Base-by-base conservation (phyloP, 176 grass and related monocot species). In the Neostapfia colusana region DNA sequence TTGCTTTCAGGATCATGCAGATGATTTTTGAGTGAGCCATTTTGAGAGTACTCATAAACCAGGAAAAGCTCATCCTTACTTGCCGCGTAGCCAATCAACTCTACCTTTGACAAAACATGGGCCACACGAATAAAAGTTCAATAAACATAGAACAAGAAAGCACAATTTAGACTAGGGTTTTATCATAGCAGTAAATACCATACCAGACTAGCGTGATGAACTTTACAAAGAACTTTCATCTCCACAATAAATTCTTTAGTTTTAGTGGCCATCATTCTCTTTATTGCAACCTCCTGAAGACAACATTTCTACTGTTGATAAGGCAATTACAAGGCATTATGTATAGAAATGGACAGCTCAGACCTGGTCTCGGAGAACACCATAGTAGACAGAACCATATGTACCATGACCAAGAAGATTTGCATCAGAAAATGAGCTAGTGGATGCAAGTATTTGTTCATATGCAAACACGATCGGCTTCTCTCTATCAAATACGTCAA, bases 121-220 rank as follows among this genome's bases (percentile, higher is more conserved):
- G 65, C 74, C 67, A 79, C 53, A 75, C 42, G 82, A 55, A 83
- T 65, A n/a, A 65, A 79, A 85, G 58, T 80, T 80, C 40, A 79
- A 62, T 70, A 84, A 59, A 84, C 38, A 77, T 36, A 43, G 14
- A 42, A 35, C 16, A 58, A 2, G 23, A 44, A 63, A 24, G n/a
- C 24, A 73, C 36, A 31, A 43, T 69, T 45, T 82, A 73, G 11
- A 72, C 10, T 49, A 77, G 53, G 57, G 68, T 54, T 37, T 68
- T 73, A 73, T 36, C 15, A 63, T 69, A 76, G 38, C 34, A 65
- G 37, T 84, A 50, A 82, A 35, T 43, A 72, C 10, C 84, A 36
- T 95, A 99, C 95, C 95, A 99, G 89, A 79, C 91, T 99, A 69
- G 95, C 82, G 88, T 99, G 95, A 80, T 99, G 91, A 86, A 99